A percentile compares a stretch with the other conserved stretches of the same genome.
Conservation (phyloP, 441 rosid species). For the Corymbia calophylla region DNA sequence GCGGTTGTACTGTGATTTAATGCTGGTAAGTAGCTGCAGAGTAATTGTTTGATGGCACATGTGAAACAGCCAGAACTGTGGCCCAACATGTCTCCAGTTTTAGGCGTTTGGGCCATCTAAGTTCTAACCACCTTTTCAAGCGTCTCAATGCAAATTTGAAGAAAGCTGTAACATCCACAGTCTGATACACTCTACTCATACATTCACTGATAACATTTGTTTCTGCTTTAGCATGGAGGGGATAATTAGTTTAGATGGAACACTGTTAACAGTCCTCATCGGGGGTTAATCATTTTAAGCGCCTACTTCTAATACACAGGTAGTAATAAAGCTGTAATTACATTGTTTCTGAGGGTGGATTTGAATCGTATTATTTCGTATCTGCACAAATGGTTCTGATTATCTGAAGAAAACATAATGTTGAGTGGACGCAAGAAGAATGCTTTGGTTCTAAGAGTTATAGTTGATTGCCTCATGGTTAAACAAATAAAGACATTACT, state of each 20-base stretch:
- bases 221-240: neutral
- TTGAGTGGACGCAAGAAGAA: neutral
- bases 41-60: neutral
- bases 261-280: neutral
- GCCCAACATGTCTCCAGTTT: neutral
- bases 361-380: neutral
- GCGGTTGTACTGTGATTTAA: slow-evolving; percentile 2
- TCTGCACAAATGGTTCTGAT: neutral
- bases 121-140: neutral
- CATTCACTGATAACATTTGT: neutral
- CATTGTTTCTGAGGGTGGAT: neutral
- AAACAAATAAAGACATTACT: neutral
- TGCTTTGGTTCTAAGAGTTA: neutral
- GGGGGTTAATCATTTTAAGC: neutral
- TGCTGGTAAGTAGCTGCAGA: neutral
- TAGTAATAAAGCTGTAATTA: neutral
- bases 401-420: neutral
- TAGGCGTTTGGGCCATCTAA: neutral
- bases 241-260: neutral
- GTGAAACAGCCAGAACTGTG: neutral
- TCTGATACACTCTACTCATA: neutral
- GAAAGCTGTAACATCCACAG: neutral
- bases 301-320: neutral
- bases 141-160: neutral
- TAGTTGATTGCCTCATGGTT: neutral